Conservation (phyloP, 192 early-diverging fungal species). For the Funneliformis mosseae region DNA sequence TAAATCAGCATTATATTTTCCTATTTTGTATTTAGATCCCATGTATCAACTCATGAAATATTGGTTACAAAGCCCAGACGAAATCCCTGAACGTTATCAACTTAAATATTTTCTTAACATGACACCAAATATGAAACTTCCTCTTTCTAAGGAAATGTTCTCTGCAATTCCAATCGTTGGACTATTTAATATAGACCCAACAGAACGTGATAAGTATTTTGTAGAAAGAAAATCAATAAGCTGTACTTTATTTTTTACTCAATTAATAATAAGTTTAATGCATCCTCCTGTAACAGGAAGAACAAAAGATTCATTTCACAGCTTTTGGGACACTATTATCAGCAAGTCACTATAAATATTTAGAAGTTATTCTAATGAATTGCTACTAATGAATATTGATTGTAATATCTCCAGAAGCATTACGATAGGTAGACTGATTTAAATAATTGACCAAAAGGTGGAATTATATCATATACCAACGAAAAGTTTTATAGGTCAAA, state of each 20-base stretch:
- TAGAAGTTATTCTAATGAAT: conserved; percentile 17
- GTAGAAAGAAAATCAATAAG: conserved; percentile 3
- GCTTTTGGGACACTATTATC: conserved; percentile 12
- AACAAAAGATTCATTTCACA: conserved; percentile 10
- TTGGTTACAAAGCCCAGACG: conserved; percentile 4
- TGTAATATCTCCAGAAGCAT: too few relatives aligned
- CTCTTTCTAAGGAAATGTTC: conserved; percentile 15
- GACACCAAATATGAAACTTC: background rate
- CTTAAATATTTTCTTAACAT: conserved; percentile 5
- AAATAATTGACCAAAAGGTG: background rate
- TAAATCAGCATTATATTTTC: background rate
- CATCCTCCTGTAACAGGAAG: conserved; percentile 1
- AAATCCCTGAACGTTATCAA: conserved; percentile 8
- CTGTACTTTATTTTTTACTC: background rate
- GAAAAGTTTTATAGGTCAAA: conserved; percentile 8
- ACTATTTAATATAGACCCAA: conserved; percentile 12
- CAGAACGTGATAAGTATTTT: conserved; percentile 20
- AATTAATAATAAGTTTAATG: conserved; percentile 12
- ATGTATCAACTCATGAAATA: background rate
- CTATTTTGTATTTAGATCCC: background rate
- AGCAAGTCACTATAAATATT: conserved; percentile 11
- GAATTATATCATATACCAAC: background rate
- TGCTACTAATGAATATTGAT: background rate
- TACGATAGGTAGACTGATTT: background rate
- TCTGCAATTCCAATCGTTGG: conserved; percentile 6